Evolutionary conservation across 345 rosid genomes (phyloP).

Genomic region (Zanthoxylum bungeanum): DNA sequence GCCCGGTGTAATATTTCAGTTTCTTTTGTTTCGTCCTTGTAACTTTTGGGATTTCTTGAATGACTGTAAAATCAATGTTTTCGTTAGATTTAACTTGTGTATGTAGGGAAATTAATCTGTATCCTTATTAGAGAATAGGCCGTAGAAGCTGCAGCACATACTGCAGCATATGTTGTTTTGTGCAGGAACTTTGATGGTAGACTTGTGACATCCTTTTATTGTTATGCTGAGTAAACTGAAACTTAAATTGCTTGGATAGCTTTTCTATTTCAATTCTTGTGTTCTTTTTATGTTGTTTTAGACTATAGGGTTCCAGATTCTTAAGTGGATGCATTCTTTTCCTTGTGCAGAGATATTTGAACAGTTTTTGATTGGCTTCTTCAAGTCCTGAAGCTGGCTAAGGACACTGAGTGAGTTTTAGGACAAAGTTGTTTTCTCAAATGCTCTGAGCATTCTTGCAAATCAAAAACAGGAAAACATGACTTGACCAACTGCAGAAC

Average conservation of each 20-base stretch:
- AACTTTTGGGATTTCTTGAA: slow-evolving; percentile 28
- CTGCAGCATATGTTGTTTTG: slow-evolving; percentile 21
- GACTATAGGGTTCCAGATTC: background rate
- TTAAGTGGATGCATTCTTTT: background rate
- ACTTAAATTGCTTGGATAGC: slow-evolving; percentile 4
- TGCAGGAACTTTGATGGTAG: slow-evolving; percentile 28
- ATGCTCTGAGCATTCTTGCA: too few relatives aligned
- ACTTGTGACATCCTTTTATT: background rate
- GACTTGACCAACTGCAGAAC: background rate
- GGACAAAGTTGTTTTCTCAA: background rate
- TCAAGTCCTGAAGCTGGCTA: background rate
- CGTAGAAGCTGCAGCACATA: slow-evolving; percentile 1
- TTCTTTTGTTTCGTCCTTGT: slow-evolving; percentile 4
- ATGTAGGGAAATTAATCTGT: too few relatives aligned
- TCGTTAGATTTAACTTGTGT: too few relatives aligned
- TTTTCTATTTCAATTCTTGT: background rate
- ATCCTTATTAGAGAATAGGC: slow-evolving; percentile 25
- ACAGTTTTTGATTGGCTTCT: background rate
- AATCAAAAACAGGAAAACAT: background rate
- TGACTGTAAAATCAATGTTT: too few relatives aligned
- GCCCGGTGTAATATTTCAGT: slow-evolving; percentile 10
- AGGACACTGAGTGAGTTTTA: background rate
- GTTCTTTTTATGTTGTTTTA: background rate
- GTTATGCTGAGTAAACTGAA: slow-evolving; percentile 16
- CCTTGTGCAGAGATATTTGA: background rate